Evolutionary conservation across 2,329 filamentous ascomycete genomes (phyloP).

Genomic region (Xylaria sp.): DNA sequence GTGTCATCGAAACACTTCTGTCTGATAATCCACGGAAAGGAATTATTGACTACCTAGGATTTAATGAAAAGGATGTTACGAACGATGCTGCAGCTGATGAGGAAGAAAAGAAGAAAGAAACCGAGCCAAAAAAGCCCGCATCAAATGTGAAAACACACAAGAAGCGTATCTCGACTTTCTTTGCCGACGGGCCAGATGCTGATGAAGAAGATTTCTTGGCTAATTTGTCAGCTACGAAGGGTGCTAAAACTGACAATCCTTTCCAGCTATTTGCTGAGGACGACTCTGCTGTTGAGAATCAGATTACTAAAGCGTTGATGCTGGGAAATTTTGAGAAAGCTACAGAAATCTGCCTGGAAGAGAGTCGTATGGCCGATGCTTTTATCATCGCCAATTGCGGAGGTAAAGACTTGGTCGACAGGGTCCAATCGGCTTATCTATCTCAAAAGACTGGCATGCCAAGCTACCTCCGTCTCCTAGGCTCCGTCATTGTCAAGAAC

Average conservation of each 20-base stretch:
- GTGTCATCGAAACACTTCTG: slow-evolving; percentile 88
- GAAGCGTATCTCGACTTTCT: slow-evolving; percentile 80
- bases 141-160: slow-evolving; percentile 54
- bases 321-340: slow-evolving; percentile 91
- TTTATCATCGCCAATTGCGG: slow-evolving; percentile 98
- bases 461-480: slow-evolving; percentile 89
- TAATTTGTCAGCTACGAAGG: slow-evolving; percentile 86
- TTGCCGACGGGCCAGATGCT: slow-evolving; percentile 72
- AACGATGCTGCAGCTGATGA: slow-evolving; percentile 58
- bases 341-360: slow-evolving; percentile 86
- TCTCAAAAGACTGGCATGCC: slow-evolving; percentile 83
- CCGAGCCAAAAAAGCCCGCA: slow-evolving; percentile 59
- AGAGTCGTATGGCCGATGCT: slow-evolving; percentile 91
- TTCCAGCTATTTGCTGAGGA: slow-evolving; percentile 88
- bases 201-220: slow-evolving; percentile 89
- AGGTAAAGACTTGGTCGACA: slow-evolving; percentile 91
- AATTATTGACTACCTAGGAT: slow-evolving; percentile 90
- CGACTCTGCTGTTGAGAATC: slow-evolving; percentile 86
- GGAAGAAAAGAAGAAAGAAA: slow-evolving; percentile 50
- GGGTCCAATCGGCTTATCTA: slow-evolving; percentile 91
- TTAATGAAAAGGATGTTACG: slow-evolving; percentile 68
- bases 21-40: slow-evolving; percentile 85
- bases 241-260: slow-evolving; percentile 90
- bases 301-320: slow-evolving; percentile 87
- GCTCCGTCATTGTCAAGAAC: slow-evolving; percentile 94